Conservation (phyloP, 805 yeast genomes). For the Jamesozyma lodderae region DNA sequence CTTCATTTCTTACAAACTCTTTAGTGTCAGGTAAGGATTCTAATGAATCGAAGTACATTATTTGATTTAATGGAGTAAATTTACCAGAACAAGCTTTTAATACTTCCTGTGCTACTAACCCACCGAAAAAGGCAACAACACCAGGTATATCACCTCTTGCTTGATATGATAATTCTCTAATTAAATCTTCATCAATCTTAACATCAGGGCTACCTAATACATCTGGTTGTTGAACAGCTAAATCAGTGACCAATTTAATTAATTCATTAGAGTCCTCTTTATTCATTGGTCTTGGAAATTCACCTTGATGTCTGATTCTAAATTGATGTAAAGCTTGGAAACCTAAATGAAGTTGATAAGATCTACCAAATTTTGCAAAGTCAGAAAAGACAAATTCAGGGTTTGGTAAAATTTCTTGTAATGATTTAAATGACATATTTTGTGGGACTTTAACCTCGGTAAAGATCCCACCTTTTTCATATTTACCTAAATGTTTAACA, state of each 20-base stretch:
- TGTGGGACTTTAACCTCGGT: conserved; percentile 86
- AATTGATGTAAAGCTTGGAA: conserved; percentile 83
- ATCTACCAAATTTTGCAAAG: conserved; percentile 89
- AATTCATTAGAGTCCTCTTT: conserved; percentile 66
- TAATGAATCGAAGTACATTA: conserved; percentile 85
- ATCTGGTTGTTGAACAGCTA: conserved; percentile 44
- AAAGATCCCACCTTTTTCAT: conserved; percentile 78
- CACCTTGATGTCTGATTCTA: conserved; percentile 48
- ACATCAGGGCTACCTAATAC: conserved; percentile 49
- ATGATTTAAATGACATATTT: conserved; percentile 50
- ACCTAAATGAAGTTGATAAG: conserved; percentile 82
- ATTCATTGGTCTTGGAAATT: conserved; percentile 69
- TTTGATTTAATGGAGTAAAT: conserved; percentile 88
- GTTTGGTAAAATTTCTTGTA: conserved; percentile 51
- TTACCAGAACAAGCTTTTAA: conserved; percentile 92
- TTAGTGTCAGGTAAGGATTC: conserved; percentile 72
- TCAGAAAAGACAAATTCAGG: conserved; percentile 83
- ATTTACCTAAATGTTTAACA: conserved; percentile 50
- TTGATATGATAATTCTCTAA: conserved; percentile 70
- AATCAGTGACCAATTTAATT: conserved; percentile 46
- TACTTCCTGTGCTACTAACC: conserved; percentile 92
- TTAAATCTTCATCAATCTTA: conserved; percentile 51
- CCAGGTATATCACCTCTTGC: conserved; percentile 91
- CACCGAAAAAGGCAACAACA: conserved; percentile 83
- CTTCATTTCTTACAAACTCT: conserved; percentile 53